Evolutionary conservation across 192 early-diverging fungal genomes (phyloP), one percentile per base, ranked within the genome.

Genomic region (Entomortierella lignicola): DNA sequence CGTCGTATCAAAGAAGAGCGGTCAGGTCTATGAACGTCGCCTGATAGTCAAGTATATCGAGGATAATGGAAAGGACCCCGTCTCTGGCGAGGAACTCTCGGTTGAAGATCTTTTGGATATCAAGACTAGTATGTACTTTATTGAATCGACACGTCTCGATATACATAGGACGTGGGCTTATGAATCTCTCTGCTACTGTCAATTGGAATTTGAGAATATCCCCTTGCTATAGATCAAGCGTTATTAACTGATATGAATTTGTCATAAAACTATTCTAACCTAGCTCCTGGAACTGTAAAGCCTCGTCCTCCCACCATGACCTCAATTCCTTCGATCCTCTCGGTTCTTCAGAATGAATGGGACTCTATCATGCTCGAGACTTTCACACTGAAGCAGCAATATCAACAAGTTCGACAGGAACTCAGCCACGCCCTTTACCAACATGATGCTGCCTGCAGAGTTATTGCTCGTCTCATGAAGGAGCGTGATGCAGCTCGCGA

Each of bases 291-390:
- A 65, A 85, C 88, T 0, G 90, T 95, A 32, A 92, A 89, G 60
- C 98, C 98, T 25, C 91, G 95, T 21, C 94, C 94, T 37, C 96
- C 98, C 26, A 90, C 92, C 12, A 83, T 94, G 68, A 97, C 94
- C 32, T 98, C 97, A 21, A 90, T 99, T 39, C 98, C 98, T 15
- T 90, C 94, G 29, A 85, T 98, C 23, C 87, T 99, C 18, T 84
- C 90, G 12, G 86, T 91, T 2, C 89, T 99, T 41, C 98, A 99
- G 72, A 95, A 95, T 77, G 98, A 99, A 77, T 99, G 94, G 94
- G 98, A 99, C 69, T 86, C 94, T n/a, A 82, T 95, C 18, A 95
- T 98, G 86, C 86, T 99, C 27, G 98, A 99, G 85, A 94, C 96
- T 2, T 95, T 93, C 77, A 90, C 90, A 39, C 87, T 99, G 61